Base-by-base conservation (phyloP, 176 grass and related monocot species). In the Urochloa ruziziensis region DNA sequence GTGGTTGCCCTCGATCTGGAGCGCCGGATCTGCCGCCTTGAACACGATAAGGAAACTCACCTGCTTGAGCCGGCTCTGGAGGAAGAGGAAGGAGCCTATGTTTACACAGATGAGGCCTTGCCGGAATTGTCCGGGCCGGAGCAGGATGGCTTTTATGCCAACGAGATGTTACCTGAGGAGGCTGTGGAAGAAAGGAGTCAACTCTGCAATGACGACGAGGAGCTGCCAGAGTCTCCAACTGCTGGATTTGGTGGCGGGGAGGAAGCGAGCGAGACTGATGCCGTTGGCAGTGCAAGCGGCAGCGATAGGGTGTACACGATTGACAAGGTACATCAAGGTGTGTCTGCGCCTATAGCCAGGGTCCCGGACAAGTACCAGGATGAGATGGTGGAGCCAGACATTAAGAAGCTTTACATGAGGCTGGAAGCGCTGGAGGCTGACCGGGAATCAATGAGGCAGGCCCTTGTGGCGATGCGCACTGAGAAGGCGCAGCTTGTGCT, bases 401-500 rank as follows among this genome's bases (percentile, higher is more conserved):
- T 99, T 81, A 94, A 94, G 85, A 96, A 85, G 52, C 87, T 96
- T 59, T 91, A 90, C 76, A 87, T 86, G 89, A 91, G 97, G 86
- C 77, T 99, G 39, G 93, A 99, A 63, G 91, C 86, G 0, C 75
- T 99, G 63, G 93, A 99, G 90, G 97, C 91, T 1, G 97, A 99
- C 46, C 81, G 97, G 15, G 97, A 99, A 84, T 96, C 93, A 3
- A 99, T 99, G 93, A 88, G 97, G 81, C 85, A 96, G 70, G 91
- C 89, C 7, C 89, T 96, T 28, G 70, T 99, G 48, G 90, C 91
- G 11, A 96, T 99, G 96, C 89, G 84, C 67, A 94, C 87, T 4
- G 97, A 99, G 83, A 99, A 96, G 81, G 89, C 91, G 8, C 97
- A 99, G 57, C 83, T 99, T 8, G 80, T 94, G 48, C 88, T 99